Evolutionary conservation across 176 grass and related monocot genomes (phyloP), one percentile per base, ranked within the genome.

Genomic region (Aechmea fasciata): DNA sequence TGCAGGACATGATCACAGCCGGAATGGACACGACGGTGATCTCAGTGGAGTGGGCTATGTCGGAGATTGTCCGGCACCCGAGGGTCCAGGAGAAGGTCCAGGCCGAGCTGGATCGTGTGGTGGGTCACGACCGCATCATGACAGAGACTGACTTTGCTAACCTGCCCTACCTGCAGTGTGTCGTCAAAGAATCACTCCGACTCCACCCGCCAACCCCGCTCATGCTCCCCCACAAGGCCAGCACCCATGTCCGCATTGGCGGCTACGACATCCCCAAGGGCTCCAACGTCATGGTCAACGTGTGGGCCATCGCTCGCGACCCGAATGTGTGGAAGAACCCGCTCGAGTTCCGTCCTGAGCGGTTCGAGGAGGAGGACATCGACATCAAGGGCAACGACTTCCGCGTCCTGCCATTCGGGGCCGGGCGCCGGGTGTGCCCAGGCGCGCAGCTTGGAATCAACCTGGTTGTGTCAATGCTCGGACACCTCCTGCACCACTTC

Each of bases 1-100:
- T 52, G 65, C 71, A 91, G 83, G 89, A 91, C 59, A 85, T 87
- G 82, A 87, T 91, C 63, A 85, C 89, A 15, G 84, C 89, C 2
- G 89, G 84, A 24, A 82, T 71, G 23, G 89, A 91, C 82, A 91
- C 89, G 51, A 91, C 89, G 14, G 89, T 87, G 47, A 91, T 91
- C 29, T 62, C 85, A 13, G 84, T 87, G 0, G 89, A 91, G 67
- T 91, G 89, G 89, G 76, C 85, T 50, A 87, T 91, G 82, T 51
- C 82, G 0, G 89, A 91, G 69, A 65, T 91, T 13, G 72, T 80
- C 0, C 64, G 78, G 66, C 84, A 87, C 69, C 88, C 81, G 0
- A 59, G 72, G 15, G 76, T 87, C 29, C 84, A 82, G 53, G 68
- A 78, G 64, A 91, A 85, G 51, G 28, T 63, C 29, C 88, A 87